These are phyloP conservation scores for Candida namnaoensis DNA, from an alignment of 805 yeast genomes.

Conservation along the genomic window DNA sequence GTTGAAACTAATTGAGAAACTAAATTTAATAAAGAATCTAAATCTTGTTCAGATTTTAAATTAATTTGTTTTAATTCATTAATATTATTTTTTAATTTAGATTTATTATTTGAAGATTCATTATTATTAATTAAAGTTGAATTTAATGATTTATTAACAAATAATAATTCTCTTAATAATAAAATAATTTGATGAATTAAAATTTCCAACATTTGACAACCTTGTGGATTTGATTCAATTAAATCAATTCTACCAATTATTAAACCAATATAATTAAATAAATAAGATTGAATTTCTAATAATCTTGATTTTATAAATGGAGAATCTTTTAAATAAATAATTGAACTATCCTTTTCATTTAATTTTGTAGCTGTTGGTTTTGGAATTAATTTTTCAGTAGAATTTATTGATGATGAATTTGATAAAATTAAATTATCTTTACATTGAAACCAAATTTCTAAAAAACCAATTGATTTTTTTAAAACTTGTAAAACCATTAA, in stretches of 20 bases:
- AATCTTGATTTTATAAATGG: constrained; percentile 59
- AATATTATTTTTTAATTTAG: too few species aligned
- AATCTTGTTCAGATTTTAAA: constrained; percentile 26
- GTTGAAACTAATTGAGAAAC: constrained; percentile 59
- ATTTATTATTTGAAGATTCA: constrained; percentile 7
- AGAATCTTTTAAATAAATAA: constrained; percentile 39
- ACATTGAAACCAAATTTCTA: constrained; percentile 46
- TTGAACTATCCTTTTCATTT: constrained; percentile 14
- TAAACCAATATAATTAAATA: constrained; percentile 54
- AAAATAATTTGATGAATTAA: constrained; percentile 63
- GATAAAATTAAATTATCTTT: not conserved
- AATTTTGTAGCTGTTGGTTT: not conserved
- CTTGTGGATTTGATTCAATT: constrained; percentile 63
- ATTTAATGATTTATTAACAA: constrained; percentile 39
- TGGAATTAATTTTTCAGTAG: not conserved
- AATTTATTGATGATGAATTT: not conserved
- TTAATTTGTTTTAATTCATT: constrained; percentile 15
- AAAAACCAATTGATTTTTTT: constrained; percentile 53
- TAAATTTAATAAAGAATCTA: constrained; percentile 49
- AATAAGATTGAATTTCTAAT: constrained; percentile 51
- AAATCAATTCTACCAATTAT: constrained; percentile 72
- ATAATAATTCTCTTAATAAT: constrained; percentile 52
- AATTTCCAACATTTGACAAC: constrained; percentile 59
- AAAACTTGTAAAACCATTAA: constrained; percentile 59
- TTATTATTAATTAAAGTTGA: constrained; percentile 9